Evolutionary conservation across 1,139 yeast species (phyloP), one percentile per base, ranked within the genome.

Genomic region (Arxiozyma slooffiae): DNA sequence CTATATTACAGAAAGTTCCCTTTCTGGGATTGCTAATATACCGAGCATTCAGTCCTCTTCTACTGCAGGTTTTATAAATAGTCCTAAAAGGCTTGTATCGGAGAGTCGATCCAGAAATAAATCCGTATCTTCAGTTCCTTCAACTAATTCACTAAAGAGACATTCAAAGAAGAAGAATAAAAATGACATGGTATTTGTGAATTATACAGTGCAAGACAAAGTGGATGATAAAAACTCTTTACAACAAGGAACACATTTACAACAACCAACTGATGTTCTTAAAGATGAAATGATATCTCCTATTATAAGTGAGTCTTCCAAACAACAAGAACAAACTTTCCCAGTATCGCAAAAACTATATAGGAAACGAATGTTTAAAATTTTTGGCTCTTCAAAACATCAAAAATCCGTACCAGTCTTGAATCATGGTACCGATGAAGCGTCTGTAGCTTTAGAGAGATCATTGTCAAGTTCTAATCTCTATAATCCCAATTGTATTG

Each of bases 111-210:
- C 21, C 21, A 42, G 45, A 42, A 42, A 42, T 20, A 42, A 38
- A 20, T 42, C 45, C 3, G 36, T 42, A 14, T 42, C 45, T 30
- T 42, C 45, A 20, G 45, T 38, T 2, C 20, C 45, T 42, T 34
- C 45, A 11, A 30, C 45, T 20, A 34, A 37, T 17, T 30, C 45
- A 3, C 11, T 30, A 11, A 42, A 42, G 38, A 52, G 44, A 23
- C 51, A 56, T 46, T 47, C 55, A 20, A 53, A 59, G 45, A 52
- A 56, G 41, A 59, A 55, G 46, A 61, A 59, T 46, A 60, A 57
- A 46, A 62, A 61, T 17, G 61, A 59, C 41, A 63, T 65, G 67
- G 67, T 64, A 6, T 65, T 65, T 50, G 68, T 65, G 8, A 65
- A 65, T 52, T 65, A 63, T 48, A 63, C 67, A 21, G 67, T 65